Evolutionary conservation across 139 green algal species (phyloP), one percentile per base, ranked within the genome.

Genomic region (Chlamydomonas sphaeroides): DNA sequence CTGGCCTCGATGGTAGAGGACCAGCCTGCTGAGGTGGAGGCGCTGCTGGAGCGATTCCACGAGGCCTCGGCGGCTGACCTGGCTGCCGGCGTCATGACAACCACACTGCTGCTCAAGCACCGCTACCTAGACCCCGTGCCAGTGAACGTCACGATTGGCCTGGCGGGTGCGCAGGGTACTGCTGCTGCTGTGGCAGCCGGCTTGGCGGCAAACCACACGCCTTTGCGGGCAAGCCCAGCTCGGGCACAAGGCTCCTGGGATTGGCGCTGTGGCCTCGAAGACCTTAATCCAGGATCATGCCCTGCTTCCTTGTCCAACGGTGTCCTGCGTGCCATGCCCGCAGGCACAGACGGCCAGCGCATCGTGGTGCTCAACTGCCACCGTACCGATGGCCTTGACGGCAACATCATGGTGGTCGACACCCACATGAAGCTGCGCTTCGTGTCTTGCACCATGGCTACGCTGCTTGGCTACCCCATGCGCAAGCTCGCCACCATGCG

Each of bases 371-470:
- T 87, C 35, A 65, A 30, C 32, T 56, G 32, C 33, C 23, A 21
- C 10, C 76, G 62, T 10, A 41, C 33, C 0, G 62, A 74, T 45
- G 62, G 63, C 21, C 15, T 14, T 1, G 76, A 38, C 25, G 23
- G 42, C 56, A 62, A n/a, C 70, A 23, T 88, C n/a, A 25, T 90
- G 65, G 86, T 88, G 36, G 41, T 65, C 18, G 79, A 88, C 66
- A 30, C 14, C 33, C 70, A 82, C 53, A 72, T 82, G 33, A 48
- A 42, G n/a, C 57, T 90, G 14, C 7, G 39, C 20, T 90, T 87
- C 49, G 83, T 83, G 33, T 83, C 83, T 11, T 62, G 14, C 5
- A 59, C 67, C 30, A 36, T 90, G 49, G 68, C 45, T 0, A 32
- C 5, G 15, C 49, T 85, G 71, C 53, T 88, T 42, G 86, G 86